Conservation (phyloP, 1,284 basidiomycete species). For the Papiliotrema nemorosa region DNA sequence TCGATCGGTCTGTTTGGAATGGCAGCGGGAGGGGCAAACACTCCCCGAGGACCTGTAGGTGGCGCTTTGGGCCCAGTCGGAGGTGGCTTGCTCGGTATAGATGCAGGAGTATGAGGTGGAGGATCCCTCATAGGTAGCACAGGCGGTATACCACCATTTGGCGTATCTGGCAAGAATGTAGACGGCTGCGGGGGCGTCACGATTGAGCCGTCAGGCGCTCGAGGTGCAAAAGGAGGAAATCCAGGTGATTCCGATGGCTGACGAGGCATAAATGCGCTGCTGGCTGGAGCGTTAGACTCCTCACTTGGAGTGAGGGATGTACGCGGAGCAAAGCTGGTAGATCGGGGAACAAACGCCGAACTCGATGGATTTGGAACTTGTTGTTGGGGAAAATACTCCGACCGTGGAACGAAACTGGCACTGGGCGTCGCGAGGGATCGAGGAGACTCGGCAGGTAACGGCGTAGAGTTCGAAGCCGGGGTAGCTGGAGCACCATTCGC, state of each 20-base stretch:
- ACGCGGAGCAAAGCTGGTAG: slow-evolving; percentile 11
- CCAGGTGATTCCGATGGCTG: not conserved
- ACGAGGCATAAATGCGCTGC: slow-evolving; percentile 1
- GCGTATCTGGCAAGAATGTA: not conserved
- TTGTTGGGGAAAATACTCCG: slow-evolving; percentile 22
- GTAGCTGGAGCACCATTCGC: not conserved
- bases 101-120: slow-evolving; percentile 2
- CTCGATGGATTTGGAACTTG: not conserved
- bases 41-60: slow-evolving; percentile 4
- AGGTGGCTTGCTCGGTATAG: not conserved
- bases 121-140: slow-evolving; percentile 1
- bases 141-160: not conserved
- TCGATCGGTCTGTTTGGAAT: too few species aligned
- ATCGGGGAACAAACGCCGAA: not conserved
- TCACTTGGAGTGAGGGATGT: not conserved
- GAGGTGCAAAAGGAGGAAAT: not conserved
- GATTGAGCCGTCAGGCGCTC: not conserved
- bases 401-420: slow-evolving; percentile 21
- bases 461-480: not conserved
- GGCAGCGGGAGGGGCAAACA: not conserved
- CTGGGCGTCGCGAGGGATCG: slow-evolving; percentile 8
- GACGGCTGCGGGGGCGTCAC: not conserved
- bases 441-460: slow-evolving; percentile 1
- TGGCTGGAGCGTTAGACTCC: not conserved
- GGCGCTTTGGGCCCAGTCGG: slow-evolving; percentile 7